phyloP scores from a whole-genome alignment of 257 asterid genomes.

The Solanum paucissectum region DNA sequence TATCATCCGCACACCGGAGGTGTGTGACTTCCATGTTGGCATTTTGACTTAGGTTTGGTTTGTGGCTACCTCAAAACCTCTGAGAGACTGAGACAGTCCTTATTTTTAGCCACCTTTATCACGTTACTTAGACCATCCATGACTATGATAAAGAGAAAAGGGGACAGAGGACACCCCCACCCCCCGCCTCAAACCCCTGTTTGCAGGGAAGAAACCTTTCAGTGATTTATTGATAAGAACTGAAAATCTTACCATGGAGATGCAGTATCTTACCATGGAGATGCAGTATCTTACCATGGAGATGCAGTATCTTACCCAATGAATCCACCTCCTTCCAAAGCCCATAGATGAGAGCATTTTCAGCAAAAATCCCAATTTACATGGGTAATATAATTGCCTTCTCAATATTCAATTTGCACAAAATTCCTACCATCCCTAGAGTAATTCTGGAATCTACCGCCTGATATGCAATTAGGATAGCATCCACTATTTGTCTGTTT shows the following conservation, averaged over 20 bases:
- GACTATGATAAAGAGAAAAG: no score
- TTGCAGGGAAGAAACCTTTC: not conserved
- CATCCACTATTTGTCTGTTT: not conserved
- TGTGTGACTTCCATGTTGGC: no score
- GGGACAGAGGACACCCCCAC: no score
- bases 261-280: not conserved
- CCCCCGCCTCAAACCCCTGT: not conserved
- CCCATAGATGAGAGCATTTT: not conserved
- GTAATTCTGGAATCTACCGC: not conserved
- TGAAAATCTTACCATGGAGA: not conserved
- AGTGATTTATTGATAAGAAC: not conserved
- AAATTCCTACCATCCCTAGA: not conserved
- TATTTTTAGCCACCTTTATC: not conserved
- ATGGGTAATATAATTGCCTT: not conserved
- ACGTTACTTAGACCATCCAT: no score
- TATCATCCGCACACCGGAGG: no score
- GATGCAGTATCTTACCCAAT: not conserved
- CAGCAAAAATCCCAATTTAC: not conserved
- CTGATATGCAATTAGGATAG: not conserved
- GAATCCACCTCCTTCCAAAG: not conserved
- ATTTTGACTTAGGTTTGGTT: no score
- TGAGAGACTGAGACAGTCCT: not conserved
- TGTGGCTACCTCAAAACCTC: not conserved
- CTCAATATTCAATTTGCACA: not conserved
- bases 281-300: no score